Base-by-base conservation (phyloP, 1,284 basidiomycete species). In the Golubevia pallescens region DNA sequence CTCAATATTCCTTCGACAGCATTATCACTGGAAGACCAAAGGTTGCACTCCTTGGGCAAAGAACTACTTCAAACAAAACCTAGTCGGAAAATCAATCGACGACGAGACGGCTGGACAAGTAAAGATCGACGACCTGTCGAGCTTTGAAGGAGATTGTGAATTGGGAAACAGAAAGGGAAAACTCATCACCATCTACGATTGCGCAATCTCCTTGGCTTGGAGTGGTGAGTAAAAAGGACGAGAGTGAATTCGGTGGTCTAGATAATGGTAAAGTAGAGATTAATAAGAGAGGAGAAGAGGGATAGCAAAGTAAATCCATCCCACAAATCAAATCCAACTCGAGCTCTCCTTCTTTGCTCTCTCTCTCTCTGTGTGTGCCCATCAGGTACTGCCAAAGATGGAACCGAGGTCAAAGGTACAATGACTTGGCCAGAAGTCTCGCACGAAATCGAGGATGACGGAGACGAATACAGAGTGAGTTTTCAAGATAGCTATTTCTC, bases 11-110 rank as follows among this genome's bases (percentile, higher is more conserved):
- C 20, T 8, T 54, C 73, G 74, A 63, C 75, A 78, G 64, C 74
- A 81, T 64, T 83, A 82, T 60, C 81, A 84, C 74, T 84, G 81
- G 81, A 84, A 83, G 70, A 84, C 81, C 59, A 81, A 83, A 70
- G 79, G 80, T 19, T 77, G 77, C 66, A 83, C 78, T 28, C 74
- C 78, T 1, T 84, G 80, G 80, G 78, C 80, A 55, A 75, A 80
- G 65, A 71, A 76, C 42, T 80, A 79, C 70, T 75, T 84, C 65
- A 71, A 69, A 42, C 68, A 75, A 51, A 62, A 71, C 8, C 74
- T 80, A 34, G 81, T 83, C 2, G 75, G 78, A 68, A 69, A 75
- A 63, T 60, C 62, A 24, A 60, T 65, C 38, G 28, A 62, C n/a
- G 65, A 69, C n/a, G n/a, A 20, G 3, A 57, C 65, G 58, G 68